phyloP scores from a whole-genome alignment of 768 basidiomycete species.

The Mrakia frigida region DNA sequence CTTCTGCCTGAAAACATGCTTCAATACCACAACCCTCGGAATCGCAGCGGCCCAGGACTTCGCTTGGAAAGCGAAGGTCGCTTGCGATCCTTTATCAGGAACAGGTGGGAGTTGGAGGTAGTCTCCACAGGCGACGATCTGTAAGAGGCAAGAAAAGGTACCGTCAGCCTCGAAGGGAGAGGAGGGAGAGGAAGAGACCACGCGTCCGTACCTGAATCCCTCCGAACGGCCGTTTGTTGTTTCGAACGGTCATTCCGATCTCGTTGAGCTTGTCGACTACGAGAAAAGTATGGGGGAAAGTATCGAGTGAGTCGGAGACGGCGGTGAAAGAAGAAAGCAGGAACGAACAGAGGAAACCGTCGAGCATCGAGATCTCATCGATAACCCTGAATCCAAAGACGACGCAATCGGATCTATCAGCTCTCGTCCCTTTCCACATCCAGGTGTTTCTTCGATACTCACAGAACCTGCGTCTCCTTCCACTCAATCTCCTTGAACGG shows the following conservation, averaged over 20 bases:
- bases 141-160: background rate
- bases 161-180: background rate
- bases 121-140: slow-evolving; percentile 14
- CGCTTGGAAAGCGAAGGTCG: background rate
- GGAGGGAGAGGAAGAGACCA: background rate
- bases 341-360: background rate
- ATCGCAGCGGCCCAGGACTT: background rate
- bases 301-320: background rate
- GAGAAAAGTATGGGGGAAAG: background rate
- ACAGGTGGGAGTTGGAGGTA: slow-evolving; percentile 22
- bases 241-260: slow-evolving; percentile 1
- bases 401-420: too few species aligned
- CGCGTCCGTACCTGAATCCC: slow-evolving; percentile 1
- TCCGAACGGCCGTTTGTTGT: slow-evolving; percentile 3
- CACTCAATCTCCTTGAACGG: slow-evolving; percentile 9
- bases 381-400: background rate
- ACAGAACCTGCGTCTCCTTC: slow-evolving; percentile 11
- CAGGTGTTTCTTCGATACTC: too few species aligned
- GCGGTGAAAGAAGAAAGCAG: background rate
- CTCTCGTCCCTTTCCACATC: too few species aligned
- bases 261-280: slow-evolving; percentile 20
- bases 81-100: background rate
- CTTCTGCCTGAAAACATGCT: slow-evolving; percentile 10
- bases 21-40: background rate
- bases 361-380: slow-evolving; percentile 26